Base-by-base conservation (phyloP, 1,284 basidiomycete species). In the Rhizoctonia solani region DNA sequence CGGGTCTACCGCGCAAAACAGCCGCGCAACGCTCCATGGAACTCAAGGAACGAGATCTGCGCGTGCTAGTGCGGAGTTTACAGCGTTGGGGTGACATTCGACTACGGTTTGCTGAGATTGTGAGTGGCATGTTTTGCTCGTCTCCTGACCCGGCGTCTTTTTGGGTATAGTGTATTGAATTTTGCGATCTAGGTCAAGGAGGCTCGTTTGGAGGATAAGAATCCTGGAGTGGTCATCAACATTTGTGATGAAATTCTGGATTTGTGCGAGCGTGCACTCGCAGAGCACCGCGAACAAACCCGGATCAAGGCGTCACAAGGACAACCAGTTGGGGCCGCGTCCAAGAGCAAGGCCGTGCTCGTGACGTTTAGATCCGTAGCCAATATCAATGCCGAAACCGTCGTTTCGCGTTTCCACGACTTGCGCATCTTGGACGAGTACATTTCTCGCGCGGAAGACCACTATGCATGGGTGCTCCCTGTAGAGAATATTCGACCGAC, bases 71-170 rank as follows among this genome's bases (percentile, higher is more conserved):
- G 70, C 87, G 96, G 71, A 96, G 94, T 75, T 83, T 99, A 72
- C 95, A 98, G 75, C 90, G 95, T 68, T 99, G 96, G 95, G 97
- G 97, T 30, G 96, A 99, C 77, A 93, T 99, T 71, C 87, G 94
- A 59, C 89, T 92, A 73, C 90, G 96, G 53, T 98, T 96, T 78
- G 94, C 98, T 68, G 83, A 90, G 66, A 98, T 99, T 74, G 95
- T 93, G 76, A 77, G 89, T 83, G 37, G 27, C 37, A 19, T 41
- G 19, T 58, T 34, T 21, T 8, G 5, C 16, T 66, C 29, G 42
- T 66, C 34, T 71, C 71, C 19, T 65, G 63, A 53, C 29, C n/a
- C 49, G 42, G 30, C 16, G 23, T 56, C 49, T 42, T 56, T 21
- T 14, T 69, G 19, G 29, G 11, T 66, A 49, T 21, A 5, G n/a